phyloP scores from a whole-genome alignment of 2,329 filamentous ascomycete species.

The Colletotrichum sp. region DNA sequence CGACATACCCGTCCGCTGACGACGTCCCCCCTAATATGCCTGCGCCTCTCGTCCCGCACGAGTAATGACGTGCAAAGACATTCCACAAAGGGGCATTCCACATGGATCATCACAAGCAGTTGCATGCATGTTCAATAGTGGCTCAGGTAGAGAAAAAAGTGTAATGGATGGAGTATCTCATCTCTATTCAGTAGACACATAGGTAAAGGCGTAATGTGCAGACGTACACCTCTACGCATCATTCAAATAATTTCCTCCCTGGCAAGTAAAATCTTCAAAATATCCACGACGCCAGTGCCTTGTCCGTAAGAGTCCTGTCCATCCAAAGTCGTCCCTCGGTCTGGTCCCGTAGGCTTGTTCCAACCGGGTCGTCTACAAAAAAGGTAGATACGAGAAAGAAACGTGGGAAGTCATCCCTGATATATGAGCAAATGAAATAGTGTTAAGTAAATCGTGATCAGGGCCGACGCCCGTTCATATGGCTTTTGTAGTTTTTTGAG shows the following conservation, averaged over 20 bases:
- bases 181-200: slow-evolving; percentile 14
- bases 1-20: neutral
- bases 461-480: slow-evolving; percentile 5
- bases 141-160: neutral
- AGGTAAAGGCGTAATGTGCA: neutral
- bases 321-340: slow-evolving; percentile 20
- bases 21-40: neutral
- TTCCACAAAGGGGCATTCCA: neutral
- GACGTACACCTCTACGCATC: slow-evolving; percentile 10
- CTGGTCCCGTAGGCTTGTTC: slow-evolving; percentile 17
- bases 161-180: neutral
- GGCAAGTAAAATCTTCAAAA: slow-evolving; percentile 6
- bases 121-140: neutral
- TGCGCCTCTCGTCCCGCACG: neutral
- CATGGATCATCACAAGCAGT: neutral
- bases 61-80: neutral
- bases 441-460: slow-evolving; percentile 15
- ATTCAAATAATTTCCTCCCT: slow-evolving; percentile 12
- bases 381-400: slow-evolving; percentile 21
- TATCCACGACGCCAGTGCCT: slow-evolving; percentile 18
- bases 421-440: slow-evolving; percentile 19
- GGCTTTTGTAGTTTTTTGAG: neutral
- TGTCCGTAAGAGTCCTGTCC: slow-evolving; percentile 17
- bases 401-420: slow-evolving; percentile 14
- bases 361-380: slow-evolving; percentile 16